phyloP scores from a whole-genome alignment of 352 stramenopile genomes.

The Phytophthora megakarya region DNA sequence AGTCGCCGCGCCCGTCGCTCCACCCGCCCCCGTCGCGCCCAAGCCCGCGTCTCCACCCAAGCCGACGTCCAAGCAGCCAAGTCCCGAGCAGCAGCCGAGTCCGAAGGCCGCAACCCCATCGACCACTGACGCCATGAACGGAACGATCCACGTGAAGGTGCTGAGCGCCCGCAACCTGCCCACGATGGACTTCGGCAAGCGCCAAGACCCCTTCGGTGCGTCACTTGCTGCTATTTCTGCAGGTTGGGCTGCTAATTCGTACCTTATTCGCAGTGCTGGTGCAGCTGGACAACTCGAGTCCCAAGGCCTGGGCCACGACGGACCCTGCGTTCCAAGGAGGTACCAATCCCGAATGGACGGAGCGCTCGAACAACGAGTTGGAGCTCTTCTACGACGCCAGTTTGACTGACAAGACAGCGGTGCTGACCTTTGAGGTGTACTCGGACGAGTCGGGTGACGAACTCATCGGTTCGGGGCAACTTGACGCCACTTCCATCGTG shows the following conservation, averaged over 20 bases:
- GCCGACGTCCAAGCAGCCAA: slow-evolving; percentile 24
- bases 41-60: slow-evolving; percentile 14
- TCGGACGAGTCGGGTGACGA: slow-evolving; percentile 74
- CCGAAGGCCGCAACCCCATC: slow-evolving; percentile 9
- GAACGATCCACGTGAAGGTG: slow-evolving; percentile 81
- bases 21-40: slow-evolving; percentile 4
- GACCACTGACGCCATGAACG: slow-evolving; percentile 39
- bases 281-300: slow-evolving; percentile 65
- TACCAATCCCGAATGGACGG: slow-evolving; percentile 66
- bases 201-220: slow-evolving; percentile 76
- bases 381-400: slow-evolving; percentile 81
- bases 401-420: slow-evolving; percentile 47
- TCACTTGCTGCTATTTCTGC: not conserved
- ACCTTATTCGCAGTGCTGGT: slow-evolving; percentile 55
- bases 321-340: slow-evolving; percentile 70
- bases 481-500: slow-evolving; percentile 52
- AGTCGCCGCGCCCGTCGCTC: slow-evolving; percentile 11
- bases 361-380: slow-evolving; percentile 77
- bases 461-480: slow-evolving; percentile 71
- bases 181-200: slow-evolving; percentile 82
- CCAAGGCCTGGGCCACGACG: slow-evolving; percentile 64
- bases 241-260: slow-evolving; percentile 11
- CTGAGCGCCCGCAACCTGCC: slow-evolving; percentile 62
- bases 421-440: slow-evolving; percentile 73
- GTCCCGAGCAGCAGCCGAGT: slow-evolving; percentile 14